phyloP scores from a whole-genome alignment of 2,329 filamentous ascomycete species.

The Chalara sp. region DNA sequence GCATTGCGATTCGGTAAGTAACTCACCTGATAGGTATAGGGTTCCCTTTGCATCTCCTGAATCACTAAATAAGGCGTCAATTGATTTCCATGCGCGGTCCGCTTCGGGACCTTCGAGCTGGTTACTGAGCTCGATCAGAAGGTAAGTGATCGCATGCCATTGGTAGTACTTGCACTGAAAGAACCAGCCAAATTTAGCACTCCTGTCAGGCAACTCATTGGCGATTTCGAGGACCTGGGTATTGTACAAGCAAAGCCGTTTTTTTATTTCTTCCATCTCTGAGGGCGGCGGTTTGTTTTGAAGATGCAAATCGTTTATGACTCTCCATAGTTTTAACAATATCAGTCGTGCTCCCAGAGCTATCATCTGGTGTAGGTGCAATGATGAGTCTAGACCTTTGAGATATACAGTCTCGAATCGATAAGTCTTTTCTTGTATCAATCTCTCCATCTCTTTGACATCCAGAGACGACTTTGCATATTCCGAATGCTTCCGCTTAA shows the following conservation, averaged over 20 bases:
- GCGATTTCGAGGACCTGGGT: neutral
- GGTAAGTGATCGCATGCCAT: neutral
- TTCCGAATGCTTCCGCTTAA: neutral
- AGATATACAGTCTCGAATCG: neutral
- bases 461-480: neutral
- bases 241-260: neutral
- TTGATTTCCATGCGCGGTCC: neutral
- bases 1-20: neutral
- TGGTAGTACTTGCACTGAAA: neutral
- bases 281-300: neutral
- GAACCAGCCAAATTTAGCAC: slow-evolving; percentile 1
- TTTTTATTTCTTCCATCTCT: neutral
- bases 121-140: neutral
- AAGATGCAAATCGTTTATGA: neutral
- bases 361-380: neutral
- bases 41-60: neutral
- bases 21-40: neutral
- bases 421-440: neutral
- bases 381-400: neutral
- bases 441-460: neutral
- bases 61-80: neutral
- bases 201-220: neutral
- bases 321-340: neutral
- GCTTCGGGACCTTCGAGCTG: neutral
- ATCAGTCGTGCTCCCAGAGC: neutral